Percentiles rank a stretch among this genome's conserved stretches.
These are phyloP conservation scores for Penicillium digitatum DNA, from an alignment of 2,329 filamentous ascomycete genomes.

Conservation along the genomic window DNA sequence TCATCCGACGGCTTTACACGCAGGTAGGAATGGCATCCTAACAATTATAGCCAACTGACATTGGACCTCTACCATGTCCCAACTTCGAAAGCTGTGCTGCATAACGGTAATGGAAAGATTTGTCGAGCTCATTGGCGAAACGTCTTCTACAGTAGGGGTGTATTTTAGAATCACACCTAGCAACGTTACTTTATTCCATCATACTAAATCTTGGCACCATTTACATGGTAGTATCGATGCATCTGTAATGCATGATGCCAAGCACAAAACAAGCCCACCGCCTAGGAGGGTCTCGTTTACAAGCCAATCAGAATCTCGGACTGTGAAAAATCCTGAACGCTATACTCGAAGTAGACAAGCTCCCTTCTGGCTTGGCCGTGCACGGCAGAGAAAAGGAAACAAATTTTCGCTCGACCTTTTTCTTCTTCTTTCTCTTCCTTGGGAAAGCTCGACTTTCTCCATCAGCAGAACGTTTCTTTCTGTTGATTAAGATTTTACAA, in stretches of 20 bases:
- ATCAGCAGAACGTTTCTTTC: slow-evolving; percentile 51
- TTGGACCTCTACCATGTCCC: background rate
- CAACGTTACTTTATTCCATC: background rate
- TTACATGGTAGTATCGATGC: background rate
- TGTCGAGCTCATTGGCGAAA: background rate
- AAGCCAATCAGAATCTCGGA: slow-evolving; percentile 23
- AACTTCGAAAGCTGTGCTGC: background rate
- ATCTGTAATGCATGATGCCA: background rate
- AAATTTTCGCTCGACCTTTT: slow-evolving; percentile 33
- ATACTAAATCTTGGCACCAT: background rate
- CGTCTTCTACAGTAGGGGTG: background rate
- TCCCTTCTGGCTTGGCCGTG: slow-evolving; percentile 17
- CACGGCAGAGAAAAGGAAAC: slow-evolving; percentile 29
- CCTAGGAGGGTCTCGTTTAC: slow-evolving; percentile 29
- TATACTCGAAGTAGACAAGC: slow-evolving; percentile 24
- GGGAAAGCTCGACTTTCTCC: slow-evolving; percentile 59
- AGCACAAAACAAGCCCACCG: slow-evolving; percentile 20
- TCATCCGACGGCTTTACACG: background rate
- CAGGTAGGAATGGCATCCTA: background rate
- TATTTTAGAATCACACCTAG: background rate
- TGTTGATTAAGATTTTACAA: slow-evolving; percentile 41
- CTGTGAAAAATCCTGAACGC: slow-evolving; percentile 10
- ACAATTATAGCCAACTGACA: background rate
- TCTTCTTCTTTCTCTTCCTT: slow-evolving; percentile 50
- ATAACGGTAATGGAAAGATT: background rate